These are phyloP conservation scores for Ormosia semicastrata DNA, from an alignment of 306 rosid genomes.

Conservation along the genomic window DNA sequence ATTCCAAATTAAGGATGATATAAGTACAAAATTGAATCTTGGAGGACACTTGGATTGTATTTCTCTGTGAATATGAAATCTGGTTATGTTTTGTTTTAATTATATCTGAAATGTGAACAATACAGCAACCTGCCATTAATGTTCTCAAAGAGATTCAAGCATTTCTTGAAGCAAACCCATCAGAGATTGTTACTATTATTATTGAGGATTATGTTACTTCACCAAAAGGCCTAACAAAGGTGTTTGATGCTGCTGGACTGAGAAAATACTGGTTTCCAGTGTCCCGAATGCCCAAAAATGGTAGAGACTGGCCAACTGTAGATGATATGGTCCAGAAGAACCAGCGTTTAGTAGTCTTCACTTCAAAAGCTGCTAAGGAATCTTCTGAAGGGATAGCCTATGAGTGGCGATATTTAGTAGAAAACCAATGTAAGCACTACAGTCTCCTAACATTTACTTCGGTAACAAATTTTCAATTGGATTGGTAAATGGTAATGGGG, in stretches of 20 bases:
- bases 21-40: not conserved
- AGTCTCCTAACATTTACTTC: not conserved
- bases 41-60: not conserved
- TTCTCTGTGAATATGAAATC: not conserved
- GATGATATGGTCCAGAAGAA: slow-evolving; percentile 76
- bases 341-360: slow-evolving; percentile 83
- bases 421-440: slow-evolving; percentile 79
- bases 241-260: slow-evolving; percentile 89
- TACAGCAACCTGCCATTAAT: slow-evolving; percentile 84
- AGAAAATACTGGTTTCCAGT: slow-evolving; percentile 89
- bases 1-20: not conserved
- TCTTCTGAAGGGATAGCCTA: slow-evolving; percentile 91
- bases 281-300: slow-evolving; percentile 81
- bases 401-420: slow-evolving; percentile 81
- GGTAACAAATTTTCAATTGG: not conserved
- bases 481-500: not conserved
- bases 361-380: slow-evolving; percentile 77
- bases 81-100: not conserved
- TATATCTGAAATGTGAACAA: slow-evolving; percentile 15
- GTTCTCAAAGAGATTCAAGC: slow-evolving; percentile 73
- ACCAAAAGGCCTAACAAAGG: slow-evolving; percentile 81
- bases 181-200: slow-evolving; percentile 77
- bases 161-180: slow-evolving; percentile 76
- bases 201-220: slow-evolving; percentile 93
- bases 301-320: slow-evolving; percentile 84